Percentiles rank a stretch among this genome's conserved stretches.
These are phyloP conservation scores for Pestalotiopsis sp. DNA, from an alignment of 2,329 filamentous ascomycete genomes.

Conservation along the genomic window DNA sequence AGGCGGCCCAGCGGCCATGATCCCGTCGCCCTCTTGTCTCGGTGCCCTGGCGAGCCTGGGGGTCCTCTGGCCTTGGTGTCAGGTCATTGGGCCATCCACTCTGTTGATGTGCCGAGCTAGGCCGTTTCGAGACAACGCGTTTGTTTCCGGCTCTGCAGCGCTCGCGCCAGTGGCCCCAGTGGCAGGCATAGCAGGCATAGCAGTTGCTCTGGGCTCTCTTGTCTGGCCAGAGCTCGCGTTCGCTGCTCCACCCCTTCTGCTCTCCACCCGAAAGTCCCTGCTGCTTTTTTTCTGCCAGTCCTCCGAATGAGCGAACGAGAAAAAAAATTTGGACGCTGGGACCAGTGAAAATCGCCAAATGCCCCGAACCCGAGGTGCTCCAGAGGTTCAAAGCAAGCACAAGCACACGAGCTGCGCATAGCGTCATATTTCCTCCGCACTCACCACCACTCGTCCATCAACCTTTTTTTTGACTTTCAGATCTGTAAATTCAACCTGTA, in stretches of 20 bases:
- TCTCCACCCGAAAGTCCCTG: not conserved
- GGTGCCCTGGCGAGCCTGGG: not conserved
- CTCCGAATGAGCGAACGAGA: not conserved
- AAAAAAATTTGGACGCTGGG: not conserved
- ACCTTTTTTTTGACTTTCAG: not conserved
- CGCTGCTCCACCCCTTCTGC: not conserved
- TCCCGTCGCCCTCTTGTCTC: not conserved
- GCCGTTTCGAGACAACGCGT: not conserved
- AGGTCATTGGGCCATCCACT: not conserved
- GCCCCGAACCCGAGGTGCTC: conserved; percentile 5
- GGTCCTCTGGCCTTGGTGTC: not conserved
- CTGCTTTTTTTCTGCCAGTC: not conserved
- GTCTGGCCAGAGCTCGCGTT: not conserved
- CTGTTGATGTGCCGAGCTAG: not conserved
- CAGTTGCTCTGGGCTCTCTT: not conserved
- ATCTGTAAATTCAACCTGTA: not conserved
- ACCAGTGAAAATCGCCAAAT: not conserved
- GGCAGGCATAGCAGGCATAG: no score
- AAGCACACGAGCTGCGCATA: conserved; percentile 9
- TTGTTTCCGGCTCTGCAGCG: not conserved
- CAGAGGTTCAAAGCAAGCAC: conserved; percentile 6
- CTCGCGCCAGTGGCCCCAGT: no score
- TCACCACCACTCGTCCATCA: conserved; percentile 1
- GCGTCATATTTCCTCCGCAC: conserved; percentile 7
- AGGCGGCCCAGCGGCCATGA: not conserved